Conservation (phyloP, 2,329 filamentous ascomycete genomes). For the Diaporthe sp. region DNA sequence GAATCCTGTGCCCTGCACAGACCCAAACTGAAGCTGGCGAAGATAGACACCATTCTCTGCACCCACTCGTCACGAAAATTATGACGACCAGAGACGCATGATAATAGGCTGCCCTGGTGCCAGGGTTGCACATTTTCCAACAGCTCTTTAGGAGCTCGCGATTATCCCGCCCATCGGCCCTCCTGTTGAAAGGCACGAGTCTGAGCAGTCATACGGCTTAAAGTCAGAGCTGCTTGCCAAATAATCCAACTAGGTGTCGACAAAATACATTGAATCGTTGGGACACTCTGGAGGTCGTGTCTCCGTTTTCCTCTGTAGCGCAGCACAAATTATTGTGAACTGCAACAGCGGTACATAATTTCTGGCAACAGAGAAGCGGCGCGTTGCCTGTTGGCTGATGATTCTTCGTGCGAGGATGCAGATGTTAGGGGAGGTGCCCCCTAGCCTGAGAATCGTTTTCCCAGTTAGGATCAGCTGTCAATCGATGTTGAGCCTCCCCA, state of each 20-base stretch:
- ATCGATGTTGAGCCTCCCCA: background rate
- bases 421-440: background rate
- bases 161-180: background rate
- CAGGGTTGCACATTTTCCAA: too few relatives aligned
- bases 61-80: background rate
- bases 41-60: background rate
- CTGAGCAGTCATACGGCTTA: background rate
- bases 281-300: too few relatives aligned
- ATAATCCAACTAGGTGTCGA: background rate
- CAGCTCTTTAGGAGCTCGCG: background rate
- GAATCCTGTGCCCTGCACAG: background rate
- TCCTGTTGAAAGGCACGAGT: background rate
- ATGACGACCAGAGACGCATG: background rate
- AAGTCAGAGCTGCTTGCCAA: background rate
- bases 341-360: background rate
- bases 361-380: background rate
- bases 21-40: background rate
- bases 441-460: background rate
- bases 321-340: background rate
- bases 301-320: too few relatives aligned
- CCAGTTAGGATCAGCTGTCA: background rate
- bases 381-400: background rate
- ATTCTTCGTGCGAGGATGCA: background rate
- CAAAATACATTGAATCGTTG: background rate
- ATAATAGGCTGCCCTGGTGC: too few relatives aligned